Evolutionary conservation across 306 rosid species (phyloP), one percentile per base, ranked within the genome.

Genomic region (Lathyrus aphaca): DNA sequence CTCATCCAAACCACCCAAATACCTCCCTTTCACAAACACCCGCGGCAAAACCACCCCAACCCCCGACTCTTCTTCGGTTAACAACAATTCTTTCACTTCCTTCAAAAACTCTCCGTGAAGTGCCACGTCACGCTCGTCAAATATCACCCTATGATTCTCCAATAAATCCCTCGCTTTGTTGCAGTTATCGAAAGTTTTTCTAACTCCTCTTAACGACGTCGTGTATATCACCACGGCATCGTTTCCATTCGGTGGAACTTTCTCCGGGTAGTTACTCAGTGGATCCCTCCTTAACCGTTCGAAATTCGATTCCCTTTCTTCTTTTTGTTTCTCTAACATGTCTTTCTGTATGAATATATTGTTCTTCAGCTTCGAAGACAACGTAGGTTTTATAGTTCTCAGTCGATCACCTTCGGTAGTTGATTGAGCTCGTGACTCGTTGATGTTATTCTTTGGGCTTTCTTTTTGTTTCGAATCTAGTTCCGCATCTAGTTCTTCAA

Each of bases 41-140:
- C 86, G 74, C 5, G 98, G 98, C 21, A 90, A 77, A 3, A 30
- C 61, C 23, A 63, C 64, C 5, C 45, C 84, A 5, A 13, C 17
- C 9, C 62, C 62, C 6, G 7, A 27, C 4, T 56, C 62, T 3
- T 56, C 62, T 1, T 56, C 62, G 2, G 39, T 56, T 25, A 27
- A 5, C 8, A 56, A 56, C 30, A 93, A 6, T n/a, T 76, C 89
- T 77, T 82, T 90, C 58, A 90, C 23, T 77, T 93, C 96, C 29
- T 54, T 73, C 66, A 84, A 63, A 18, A 85, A 93, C 79, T 66
- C 91, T 0, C 87, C 90, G 66, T 93, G 97, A 3, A 93, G 61
- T 27, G 98, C 72, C 79, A 93, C 98, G 89, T 93, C 97, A 2
- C 98, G 65, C 91, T 93, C 98, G 62, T 93, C 97, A 48, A 77